Percentiles rank a stretch among this genome's conserved stretches.
Conservation (phyloP, 2,329 filamentous ascomycete genomes). For the Neofusicoccum cordaticola region DNA sequence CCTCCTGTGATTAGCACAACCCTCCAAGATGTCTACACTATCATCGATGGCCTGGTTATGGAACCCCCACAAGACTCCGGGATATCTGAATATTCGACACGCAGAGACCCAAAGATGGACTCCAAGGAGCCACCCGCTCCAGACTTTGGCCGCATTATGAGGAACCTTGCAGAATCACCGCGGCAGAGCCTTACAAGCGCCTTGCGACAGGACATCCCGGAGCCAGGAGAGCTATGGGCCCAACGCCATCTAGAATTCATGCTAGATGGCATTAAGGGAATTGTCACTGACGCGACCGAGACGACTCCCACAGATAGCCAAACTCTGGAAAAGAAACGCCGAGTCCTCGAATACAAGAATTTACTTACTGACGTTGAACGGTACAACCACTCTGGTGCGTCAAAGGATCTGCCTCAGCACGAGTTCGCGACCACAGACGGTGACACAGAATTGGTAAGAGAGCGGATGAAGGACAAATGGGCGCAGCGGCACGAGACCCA, state of each 20-base stretch:
- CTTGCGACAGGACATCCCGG: background rate
- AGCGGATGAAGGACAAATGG: background rate
- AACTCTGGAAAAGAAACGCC: background rate
- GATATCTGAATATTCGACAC: too few species aligned
- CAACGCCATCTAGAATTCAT: background rate
- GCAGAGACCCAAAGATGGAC: too few species aligned
- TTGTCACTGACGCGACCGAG: background rate
- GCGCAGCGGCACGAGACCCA: background rate
- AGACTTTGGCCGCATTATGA: background rate
- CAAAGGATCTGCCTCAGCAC: background rate
- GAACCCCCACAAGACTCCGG: too few species aligned
- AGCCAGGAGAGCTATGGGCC: background rate
- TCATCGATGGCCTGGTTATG: too few species aligned
- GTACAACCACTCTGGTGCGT: background rate
- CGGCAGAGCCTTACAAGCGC: background rate
- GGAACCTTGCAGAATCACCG: background rate
- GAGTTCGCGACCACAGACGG: background rate
- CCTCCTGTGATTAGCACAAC: too few species aligned
- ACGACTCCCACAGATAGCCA: too few species aligned
- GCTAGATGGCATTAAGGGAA: background rate
- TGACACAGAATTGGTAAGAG: background rate
- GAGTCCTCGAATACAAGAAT: background rate
- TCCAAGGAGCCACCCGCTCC: background rate
- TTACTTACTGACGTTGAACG: background rate
- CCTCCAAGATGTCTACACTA: too few species aligned